Conservation (phyloP, 1,139 yeast species). For the Saccharomyces hybrid region DNA sequence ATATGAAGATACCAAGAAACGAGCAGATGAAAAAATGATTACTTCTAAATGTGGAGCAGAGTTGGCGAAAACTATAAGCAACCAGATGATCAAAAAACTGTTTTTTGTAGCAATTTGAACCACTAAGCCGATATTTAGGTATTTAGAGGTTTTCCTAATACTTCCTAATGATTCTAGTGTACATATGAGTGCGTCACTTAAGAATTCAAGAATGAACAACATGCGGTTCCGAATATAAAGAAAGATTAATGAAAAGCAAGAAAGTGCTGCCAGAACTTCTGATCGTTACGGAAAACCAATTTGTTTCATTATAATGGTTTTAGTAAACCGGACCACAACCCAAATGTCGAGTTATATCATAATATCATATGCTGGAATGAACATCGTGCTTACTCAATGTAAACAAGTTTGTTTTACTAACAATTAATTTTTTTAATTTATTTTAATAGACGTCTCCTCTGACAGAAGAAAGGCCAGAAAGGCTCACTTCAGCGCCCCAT, state of each 20-base stretch:
- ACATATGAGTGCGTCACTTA: not conserved
- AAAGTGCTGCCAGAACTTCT: not conserved
- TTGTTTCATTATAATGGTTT: not conserved
- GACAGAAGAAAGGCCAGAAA: constrained; percentile 99
- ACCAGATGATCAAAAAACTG: not conserved
- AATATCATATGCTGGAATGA: not conserved
- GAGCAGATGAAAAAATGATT: not conserved
- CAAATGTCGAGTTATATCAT: not conserved
- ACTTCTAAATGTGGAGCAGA: not conserved
- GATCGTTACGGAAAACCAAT: not conserved
- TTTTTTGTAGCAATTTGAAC: not conserved
- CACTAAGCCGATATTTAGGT: not conserved
- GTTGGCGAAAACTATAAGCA: not conserved
- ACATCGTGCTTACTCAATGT: not conserved
- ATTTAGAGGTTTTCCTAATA: not conserved
- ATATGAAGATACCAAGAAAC: not conserved
- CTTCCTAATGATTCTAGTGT: not conserved
- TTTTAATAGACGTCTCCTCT: constrained; percentile 51
- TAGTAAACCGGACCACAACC: not conserved
- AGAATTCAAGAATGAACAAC: not conserved
- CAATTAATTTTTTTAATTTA: constrained; percentile 3
- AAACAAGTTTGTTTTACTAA: not conserved
- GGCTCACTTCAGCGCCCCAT: constrained; percentile 98
- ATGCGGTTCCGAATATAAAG: not conserved
- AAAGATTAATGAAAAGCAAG: not conserved